phyloP scores from a whole-genome alignment of 129 eudicot genomes.

The Pittosporum tobira region DNA sequence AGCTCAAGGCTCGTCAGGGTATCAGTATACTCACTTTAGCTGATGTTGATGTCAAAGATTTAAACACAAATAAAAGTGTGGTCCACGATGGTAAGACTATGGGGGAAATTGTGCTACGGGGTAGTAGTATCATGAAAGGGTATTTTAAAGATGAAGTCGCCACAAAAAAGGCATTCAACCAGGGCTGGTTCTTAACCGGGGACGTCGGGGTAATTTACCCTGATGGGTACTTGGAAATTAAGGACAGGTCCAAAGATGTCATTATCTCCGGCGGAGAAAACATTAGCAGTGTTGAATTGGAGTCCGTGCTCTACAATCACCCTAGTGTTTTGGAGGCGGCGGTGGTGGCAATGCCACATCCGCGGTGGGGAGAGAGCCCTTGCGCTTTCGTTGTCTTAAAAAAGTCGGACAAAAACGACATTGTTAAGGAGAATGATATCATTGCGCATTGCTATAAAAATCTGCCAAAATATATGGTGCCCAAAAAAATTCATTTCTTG shows the following conservation, averaged over 20 bases:
- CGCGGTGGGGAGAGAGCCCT: conserved; percentile 39
- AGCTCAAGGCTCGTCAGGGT: conserved; percentile 37
- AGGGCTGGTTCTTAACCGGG: conserved; percentile 38
- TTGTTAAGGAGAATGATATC: conserved; percentile 18
- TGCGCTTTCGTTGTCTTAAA: conserved; percentile 27
- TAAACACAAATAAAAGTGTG: conserved; percentile 19
- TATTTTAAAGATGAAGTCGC: conserved; percentile 27
- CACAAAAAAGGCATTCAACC: conserved; percentile 11
- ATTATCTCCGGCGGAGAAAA: conserved; percentile 38
- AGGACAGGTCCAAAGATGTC: conserved; percentile 35
- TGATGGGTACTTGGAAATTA: conserved; percentile 37
- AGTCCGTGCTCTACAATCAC: conserved; percentile 17
- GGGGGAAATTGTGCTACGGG: conserved; percentile 39
- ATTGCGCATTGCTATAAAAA: conserved; percentile 16
- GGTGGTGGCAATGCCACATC: conserved; percentile 38
- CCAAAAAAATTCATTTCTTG: conserved; percentile 24
- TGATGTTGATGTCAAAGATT: conserved; percentile 31
- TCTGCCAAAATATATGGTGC: conserved; percentile 29
- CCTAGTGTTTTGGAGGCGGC: conserved; percentile 29
- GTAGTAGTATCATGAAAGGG: conserved; percentile 36
- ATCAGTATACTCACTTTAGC: conserved; percentile 25
- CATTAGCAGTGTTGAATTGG: conserved; percentile 37
- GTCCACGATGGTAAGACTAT: conserved; percentile 21
- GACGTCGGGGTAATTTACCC: conserved; percentile 36
- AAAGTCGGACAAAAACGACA: not conserved